Evolutionary conservation across 148 eudicot genomes (phyloP), one percentile per base, ranked within the genome.

Genomic region (Chenopodium formosanum): DNA sequence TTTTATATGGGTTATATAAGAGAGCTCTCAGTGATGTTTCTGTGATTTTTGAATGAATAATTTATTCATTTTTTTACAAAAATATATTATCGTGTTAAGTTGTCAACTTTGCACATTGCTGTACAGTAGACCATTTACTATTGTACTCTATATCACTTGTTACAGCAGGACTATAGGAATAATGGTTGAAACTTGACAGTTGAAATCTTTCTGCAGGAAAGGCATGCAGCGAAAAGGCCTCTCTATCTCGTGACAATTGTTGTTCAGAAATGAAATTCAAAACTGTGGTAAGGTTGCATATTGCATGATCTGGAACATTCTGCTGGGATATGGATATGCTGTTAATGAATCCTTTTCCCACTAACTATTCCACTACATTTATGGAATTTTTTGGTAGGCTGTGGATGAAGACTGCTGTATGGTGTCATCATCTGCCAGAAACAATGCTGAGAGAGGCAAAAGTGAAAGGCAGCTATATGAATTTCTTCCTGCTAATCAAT

Each of bases 401-500:
- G 74, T 75, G 22, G 87, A 86, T 81, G 80, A 79, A 68, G 84
- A 78, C 71, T 32, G 84, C 67, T 84, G 81, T 78, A 53, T 73
- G 31, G 80, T 83, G 78, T 81, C 86, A 63, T 72, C 84, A 20
- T 83, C 91, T 75, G 83, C 88, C 80, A 69, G 74, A 22, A 77
- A 79, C 75, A 86, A 56, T 66, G 83, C 67, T 29, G 90, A 86
- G 80, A 84, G 53, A 62, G 82, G 81, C 75, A 86, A 80, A 70
- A 67, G 76, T 74, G 80, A 82, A 73, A 73, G 80, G 34, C 82
- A 77, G 63, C 79, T 87, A 80, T 79, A 47, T 77, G 88, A 87
- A 74, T 75, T 95, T 83, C 85, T 81, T 88, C 99, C 97, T 85
- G 99, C 99, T 75, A 95, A 95, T 82, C 90, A 91, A 56, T 92